These are phyloP conservation scores for Solanum chmielewskii DNA, from an alignment of 257 asterid genomes.

Conservation along the genomic window DNA sequence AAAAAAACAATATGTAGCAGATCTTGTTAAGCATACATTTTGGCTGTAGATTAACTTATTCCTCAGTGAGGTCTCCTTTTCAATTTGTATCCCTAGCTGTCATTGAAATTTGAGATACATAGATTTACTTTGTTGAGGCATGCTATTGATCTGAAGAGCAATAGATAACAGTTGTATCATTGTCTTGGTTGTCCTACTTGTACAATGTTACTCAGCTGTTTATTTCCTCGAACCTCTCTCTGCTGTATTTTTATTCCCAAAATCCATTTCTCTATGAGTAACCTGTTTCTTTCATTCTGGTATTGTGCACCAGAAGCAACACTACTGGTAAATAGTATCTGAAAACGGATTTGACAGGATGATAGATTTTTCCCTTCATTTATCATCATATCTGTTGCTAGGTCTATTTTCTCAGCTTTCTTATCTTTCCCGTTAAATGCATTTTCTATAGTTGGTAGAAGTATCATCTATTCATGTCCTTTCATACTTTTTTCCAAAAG, in stretches of 20 bases:
- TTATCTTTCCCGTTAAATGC: neutral
- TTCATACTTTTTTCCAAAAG: neutral
- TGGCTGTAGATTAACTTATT: neutral
- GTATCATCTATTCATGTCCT: neutral
- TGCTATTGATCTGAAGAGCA: neutral
- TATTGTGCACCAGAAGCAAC: neutral
- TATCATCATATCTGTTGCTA: neutral
- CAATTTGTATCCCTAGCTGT: neutral
- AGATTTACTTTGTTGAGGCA: neutral
- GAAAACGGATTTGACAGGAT: neutral
- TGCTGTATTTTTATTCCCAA: neutral
- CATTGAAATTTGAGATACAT: neutral
- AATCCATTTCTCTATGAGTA: neutral
- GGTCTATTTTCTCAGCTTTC: neutral
- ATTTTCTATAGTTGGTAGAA: neutral
- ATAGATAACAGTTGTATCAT: neutral
- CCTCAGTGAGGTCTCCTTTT: neutral
- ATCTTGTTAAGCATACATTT: neutral
- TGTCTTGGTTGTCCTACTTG: neutral
- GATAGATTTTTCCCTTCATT: neutral
- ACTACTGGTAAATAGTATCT: neutral
- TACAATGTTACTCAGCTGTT: neutral
- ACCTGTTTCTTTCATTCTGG: neutral
- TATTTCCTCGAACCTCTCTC: neutral
- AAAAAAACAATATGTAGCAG: neutral